Base-by-base conservation (phyloP, 2,329 filamentous ascomycete genomes). In the Ophiostoma piceae region DNA sequence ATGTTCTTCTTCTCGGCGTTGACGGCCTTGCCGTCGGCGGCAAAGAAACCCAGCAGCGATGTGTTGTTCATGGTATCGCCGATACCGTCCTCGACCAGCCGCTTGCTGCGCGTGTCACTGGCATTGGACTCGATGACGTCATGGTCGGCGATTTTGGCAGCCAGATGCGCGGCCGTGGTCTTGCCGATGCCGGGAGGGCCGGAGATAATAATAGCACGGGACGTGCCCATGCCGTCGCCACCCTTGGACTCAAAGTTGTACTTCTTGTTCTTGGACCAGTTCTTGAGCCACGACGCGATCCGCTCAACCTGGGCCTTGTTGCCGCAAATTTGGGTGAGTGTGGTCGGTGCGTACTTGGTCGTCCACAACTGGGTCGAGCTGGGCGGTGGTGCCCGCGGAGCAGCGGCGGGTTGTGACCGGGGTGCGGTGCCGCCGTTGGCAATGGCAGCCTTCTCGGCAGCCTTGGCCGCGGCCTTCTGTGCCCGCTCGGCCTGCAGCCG, bases 131-230 rank as follows among this genome's bases (percentile, higher is more conserved):
- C 95, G 14, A 99, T 84, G 62, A 97, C 86, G 78, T 99, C 95
- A 76, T 92, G 98, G 1, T 94, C 94, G 77, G 96, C 94, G 26
- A 98, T 81, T 76, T 93, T 96, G 0, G 95, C 94, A 19, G 96
- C 92, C 39, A 99, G 83, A 81, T 99, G 95, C 32, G 95, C 95
- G 67, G 96, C 92, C 41, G 95, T 99, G 1, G 95, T 99, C 81
- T 99, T 99, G 74, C 95, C 95, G 74, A 99, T 97, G 22, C 95
- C 95, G 39, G 95, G 95, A 19, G 95, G 94, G 0, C 95, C 95
- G 74, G 96, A 94, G 69, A 99, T 90, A 77, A 98, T 96, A 74
- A 98, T 89, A n/a, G 94, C 92, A 73, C 95, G 89, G 75, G 90
- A 91, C 0, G 85, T 85, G 43, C 94, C 94, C 77, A 89, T 89